Base-by-base conservation (phyloP, 1,284 basidiomycete species). In the Xerocomus nothofagi region DNA sequence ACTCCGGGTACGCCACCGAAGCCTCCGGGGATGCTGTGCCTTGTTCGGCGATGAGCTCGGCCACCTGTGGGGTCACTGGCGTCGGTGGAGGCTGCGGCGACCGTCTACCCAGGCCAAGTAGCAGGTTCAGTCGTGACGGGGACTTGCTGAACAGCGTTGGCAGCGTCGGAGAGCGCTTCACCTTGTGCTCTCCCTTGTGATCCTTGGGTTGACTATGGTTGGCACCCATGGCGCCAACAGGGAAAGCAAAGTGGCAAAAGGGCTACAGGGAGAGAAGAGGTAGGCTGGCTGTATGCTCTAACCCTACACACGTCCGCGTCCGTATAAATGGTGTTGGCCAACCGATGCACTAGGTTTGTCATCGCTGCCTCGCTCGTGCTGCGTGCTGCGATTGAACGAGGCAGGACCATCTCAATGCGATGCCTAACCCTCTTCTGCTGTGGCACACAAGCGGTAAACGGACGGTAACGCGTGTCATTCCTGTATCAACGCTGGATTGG, bases 71-170 rank as follows among this genome's bases (percentile, higher is more conserved):
- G 2, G 60, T 53, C 45, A 62, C 56, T 38, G 63, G 67, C 45
- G 64, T 60, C 34, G 66, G 31, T 39, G 63, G 62, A 0, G 58
- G 56, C 24, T 66, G 66, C 17, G 67, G 67, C 21, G 64, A 60
- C 38, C 61, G 65, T 45, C 31, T 68, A 0, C 65, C 57, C 36
- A 69, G 37, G 4, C 53, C 38, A 15, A 70, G 57, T 38, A 68
- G 57, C 39, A 68, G 41, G 50, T 61, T 63, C 30, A 70, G 46
- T 17, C 65, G 56, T 10, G 63, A 63, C 21, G 68, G 33, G 0
- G 56, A 38, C 52, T 66, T 70, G 52, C 54, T 51, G 17, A 67
- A 44, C 36, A 66, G 43, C 39, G 63, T 55, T 18, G 54, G 38
- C 46, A 67, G 43, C 36, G 66, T 60, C 33, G 42, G 43, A 26